Evolutionary conservation across 805 yeast genomes (phyloP).

Genomic region (Wickerhamomyces strasburgensis): DNA sequence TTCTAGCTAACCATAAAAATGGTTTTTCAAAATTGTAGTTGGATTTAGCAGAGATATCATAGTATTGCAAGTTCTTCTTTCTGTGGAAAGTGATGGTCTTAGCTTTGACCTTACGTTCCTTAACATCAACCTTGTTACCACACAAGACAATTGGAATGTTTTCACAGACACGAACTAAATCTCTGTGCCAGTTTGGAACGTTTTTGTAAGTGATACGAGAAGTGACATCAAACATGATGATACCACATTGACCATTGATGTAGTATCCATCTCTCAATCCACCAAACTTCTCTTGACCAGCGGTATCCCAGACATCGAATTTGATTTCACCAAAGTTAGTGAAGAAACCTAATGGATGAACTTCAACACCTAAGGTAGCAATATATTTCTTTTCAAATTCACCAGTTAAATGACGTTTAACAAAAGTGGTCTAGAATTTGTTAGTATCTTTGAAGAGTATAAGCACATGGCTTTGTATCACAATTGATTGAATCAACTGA

Average conservation of each 20-base stretch:
- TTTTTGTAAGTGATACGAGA: constrained; percentile 99
- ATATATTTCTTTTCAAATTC: constrained; percentile 98
- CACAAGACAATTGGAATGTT: constrained; percentile 98
- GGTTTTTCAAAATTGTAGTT: constrained; percentile 99
- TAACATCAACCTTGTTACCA: constrained; percentile 99
- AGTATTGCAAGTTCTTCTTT: constrained; percentile 99
- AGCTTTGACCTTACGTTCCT: constrained; percentile 99
- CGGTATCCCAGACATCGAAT: constrained; percentile 99
- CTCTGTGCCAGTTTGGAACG: constrained; percentile 99
- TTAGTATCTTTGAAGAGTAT: too few species aligned
- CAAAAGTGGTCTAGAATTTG: constrained; percentile 83
- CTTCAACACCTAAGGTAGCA: constrained; percentile 99
- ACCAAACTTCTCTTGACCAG: constrained; percentile 99
- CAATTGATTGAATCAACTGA: neutral
- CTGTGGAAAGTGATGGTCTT: constrained; percentile 99
- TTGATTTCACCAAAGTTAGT: constrained; percentile 98
- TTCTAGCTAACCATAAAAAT: constrained; percentile 99
- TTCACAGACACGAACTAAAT: constrained; percentile 98
- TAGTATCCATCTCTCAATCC: constrained; percentile 99
- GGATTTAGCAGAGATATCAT: constrained; percentile 99
- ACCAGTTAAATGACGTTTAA: constrained; percentile 99
- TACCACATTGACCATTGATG: constrained; percentile 99
- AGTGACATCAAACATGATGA: constrained; percentile 99
- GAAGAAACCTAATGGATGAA: constrained; percentile 96
- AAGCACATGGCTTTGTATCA: too few species aligned